Conservation (phyloP, 2,329 filamentous ascomycete species). For the Verticillium isaacii region DNA sequence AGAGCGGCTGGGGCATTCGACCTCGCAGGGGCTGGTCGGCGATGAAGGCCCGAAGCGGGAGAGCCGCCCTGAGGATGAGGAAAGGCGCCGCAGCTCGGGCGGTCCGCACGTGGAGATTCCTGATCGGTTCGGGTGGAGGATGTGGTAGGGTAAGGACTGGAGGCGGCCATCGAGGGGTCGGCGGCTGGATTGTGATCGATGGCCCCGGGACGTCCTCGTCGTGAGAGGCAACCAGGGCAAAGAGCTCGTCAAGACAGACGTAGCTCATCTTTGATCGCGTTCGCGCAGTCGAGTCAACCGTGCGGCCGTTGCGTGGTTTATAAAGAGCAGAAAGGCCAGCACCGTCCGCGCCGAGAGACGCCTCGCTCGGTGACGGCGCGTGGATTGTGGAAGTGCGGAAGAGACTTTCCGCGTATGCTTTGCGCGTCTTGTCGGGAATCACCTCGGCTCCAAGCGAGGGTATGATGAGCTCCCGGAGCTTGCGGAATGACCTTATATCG, state of each 20-base stretch:
- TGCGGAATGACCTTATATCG: constrained; percentile 70
- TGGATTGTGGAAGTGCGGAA: constrained; percentile 83
- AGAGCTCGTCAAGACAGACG: constrained; percentile 74
- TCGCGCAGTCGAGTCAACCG: constrained; percentile 61
- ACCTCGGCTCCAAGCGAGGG: constrained; percentile 62
- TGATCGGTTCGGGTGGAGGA: constrained; percentile 4
- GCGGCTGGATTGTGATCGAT: constrained; percentile 34
- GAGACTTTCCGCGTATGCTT: constrained; percentile 67
- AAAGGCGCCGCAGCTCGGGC: constrained; percentile 75
- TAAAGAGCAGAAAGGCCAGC: constrained; percentile 60
- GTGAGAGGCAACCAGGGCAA: constrained; percentile 57
- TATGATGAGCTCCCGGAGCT: constrained; percentile 67
- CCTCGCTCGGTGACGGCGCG: constrained; percentile 49
- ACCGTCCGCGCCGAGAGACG: constrained; percentile 25
- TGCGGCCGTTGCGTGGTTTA: constrained; percentile 64
- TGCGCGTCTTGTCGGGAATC: constrained; percentile 63
- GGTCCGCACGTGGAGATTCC: constrained; percentile 48
- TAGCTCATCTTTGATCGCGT: constrained; percentile 71
- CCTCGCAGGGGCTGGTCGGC: constrained; percentile 89
- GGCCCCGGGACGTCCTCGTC: constrained; percentile 28
- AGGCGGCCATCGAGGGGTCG: constrained; percentile 36
- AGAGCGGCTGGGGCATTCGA: constrained; percentile 80
- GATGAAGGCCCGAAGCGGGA: constrained; percentile 79
- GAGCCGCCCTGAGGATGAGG: constrained; percentile 73
- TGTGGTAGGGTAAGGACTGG: constrained; percentile 1